Evolutionary conservation across 2,329 filamentous ascomycete species (phyloP).

Genomic region (Ustilaginoidea virens): DNA sequence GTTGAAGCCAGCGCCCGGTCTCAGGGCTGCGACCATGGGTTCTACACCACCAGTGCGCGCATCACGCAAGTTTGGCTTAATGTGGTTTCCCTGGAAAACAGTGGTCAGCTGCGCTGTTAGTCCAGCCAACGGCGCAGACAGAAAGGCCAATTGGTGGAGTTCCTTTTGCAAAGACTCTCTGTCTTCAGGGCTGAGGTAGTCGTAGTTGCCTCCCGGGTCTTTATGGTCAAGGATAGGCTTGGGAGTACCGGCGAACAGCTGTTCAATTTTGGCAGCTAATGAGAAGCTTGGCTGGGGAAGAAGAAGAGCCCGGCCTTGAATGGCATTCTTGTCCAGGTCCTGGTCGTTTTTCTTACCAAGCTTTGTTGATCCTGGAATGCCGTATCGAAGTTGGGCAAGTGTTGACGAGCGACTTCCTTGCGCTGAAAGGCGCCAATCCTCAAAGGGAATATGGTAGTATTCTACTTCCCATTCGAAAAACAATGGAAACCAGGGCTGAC

Average conservation of each 20-base stretch:
- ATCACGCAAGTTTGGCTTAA: no score
- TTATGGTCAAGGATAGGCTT: slow-evolving; percentile 7
- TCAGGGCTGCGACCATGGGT: no score
- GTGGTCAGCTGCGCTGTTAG: slow-evolving; percentile 19
- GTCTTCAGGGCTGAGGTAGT: slow-evolving; percentile 6
- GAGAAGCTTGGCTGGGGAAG: slow-evolving; percentile 24
- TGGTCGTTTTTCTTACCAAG: not conserved
- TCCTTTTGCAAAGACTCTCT: slow-evolving; percentile 1
- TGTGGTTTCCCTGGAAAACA: slow-evolving; percentile 18
- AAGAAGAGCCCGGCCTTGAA: slow-evolving; percentile 18
- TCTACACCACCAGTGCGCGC: no score
- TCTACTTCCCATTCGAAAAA: slow-evolving; percentile 28
- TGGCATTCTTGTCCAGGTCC: slow-evolving; percentile 5
- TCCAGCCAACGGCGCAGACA: slow-evolving; percentile 18
- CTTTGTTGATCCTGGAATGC: slow-evolving; percentile 3
- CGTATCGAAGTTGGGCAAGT: slow-evolving; percentile 3
- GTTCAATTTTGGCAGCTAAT: slow-evolving; percentile 15
- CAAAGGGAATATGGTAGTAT: slow-evolving; percentile 22
- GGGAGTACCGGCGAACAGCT: slow-evolving; percentile 17
- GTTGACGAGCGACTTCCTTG: slow-evolving; percentile 6
- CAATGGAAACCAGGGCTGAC: slow-evolving; percentile 24
- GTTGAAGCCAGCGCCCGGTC: no score
- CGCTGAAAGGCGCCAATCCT: slow-evolving; percentile 16
- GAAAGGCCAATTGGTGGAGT: slow-evolving; percentile 5
- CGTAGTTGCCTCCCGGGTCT: no score